Evolutionary conservation across 768 basidiomycete species (phyloP).

Genomic region (Coprinellus micaceus): DNA sequence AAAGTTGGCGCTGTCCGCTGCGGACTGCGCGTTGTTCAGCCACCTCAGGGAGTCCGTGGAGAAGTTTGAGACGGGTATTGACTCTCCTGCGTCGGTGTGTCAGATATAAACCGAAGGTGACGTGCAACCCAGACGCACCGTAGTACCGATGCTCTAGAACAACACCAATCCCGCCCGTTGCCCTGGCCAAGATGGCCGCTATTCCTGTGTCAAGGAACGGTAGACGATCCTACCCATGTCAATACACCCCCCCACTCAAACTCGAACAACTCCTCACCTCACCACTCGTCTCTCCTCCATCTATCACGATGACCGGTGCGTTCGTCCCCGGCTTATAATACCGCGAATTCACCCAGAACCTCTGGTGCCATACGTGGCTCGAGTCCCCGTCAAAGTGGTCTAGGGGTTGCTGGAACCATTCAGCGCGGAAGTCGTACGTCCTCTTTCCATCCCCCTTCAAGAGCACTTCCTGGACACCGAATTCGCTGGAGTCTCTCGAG

Average conservation of each 20-base stretch:
- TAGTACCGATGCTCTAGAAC: slow-evolving; percentile 95
- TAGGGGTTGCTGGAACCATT: slow-evolving; percentile 80
- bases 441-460: not conserved
- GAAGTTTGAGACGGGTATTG: slow-evolving; percentile 16
- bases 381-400: slow-evolving; percentile 67
- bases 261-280: slow-evolving; percentile 35
- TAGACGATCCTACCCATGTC: slow-evolving; percentile 36
- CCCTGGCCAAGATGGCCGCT: slow-evolving; percentile 76
- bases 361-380: slow-evolving; percentile 70
- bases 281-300: slow-evolving; percentile 92
- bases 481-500: slow-evolving; percentile 17
- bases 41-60: slow-evolving; percentile 37
- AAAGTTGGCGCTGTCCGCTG: slow-evolving; percentile 90
- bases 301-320: slow-evolving; percentile 85
- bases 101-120: not conserved
- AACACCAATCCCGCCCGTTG: slow-evolving; percentile 84
- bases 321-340: slow-evolving; percentile 69
- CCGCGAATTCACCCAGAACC: slow-evolving; percentile 89
- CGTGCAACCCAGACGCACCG: slow-evolving; percentile 37
- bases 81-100: slow-evolving; percentile 7
- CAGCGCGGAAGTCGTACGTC: slow-evolving; percentile 46
- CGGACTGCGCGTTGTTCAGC: slow-evolving; percentile 85
- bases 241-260: not conserved
- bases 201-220: slow-evolving; percentile 78
- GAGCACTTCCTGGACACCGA: slow-evolving; percentile 16